Percentiles rank a stretch among this genome's conserved stretches.
Conservation (phyloP, 805 yeast species). For the Teunomyces tritomae region DNA sequence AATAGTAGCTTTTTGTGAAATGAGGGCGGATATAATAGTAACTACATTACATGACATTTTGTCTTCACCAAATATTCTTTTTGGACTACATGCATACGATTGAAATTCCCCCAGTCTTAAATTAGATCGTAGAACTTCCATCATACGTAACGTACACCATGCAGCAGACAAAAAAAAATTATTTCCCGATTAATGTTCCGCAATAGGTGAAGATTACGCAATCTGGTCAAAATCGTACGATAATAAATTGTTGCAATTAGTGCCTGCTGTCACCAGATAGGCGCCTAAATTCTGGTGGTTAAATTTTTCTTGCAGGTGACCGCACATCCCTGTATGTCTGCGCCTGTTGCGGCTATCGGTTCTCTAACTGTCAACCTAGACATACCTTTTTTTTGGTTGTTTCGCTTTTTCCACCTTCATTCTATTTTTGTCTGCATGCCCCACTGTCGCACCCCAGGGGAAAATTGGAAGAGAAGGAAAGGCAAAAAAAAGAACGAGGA, state of each 20-base stretch:
- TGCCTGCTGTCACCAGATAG: background rate
- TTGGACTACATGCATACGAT: background rate
- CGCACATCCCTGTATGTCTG: background rate
- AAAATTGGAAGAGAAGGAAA: no score
- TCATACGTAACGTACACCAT: background rate
- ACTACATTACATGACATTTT: background rate
- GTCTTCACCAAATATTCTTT: background rate
- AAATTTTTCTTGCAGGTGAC: background rate
- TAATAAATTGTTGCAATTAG: background rate
- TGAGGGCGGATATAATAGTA: background rate
- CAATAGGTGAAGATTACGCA: background rate
- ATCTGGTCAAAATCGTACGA: background rate
- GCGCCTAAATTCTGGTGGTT: background rate
- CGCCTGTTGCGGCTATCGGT: background rate
- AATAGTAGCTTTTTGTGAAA: background rate
- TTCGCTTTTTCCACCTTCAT: background rate
- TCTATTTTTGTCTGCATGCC: no score
- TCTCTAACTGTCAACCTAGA: background rate
- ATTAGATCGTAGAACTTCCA: background rate
- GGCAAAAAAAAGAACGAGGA: no score
- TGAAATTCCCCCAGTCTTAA: background rate
- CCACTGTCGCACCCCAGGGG: no score
- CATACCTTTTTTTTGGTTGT: background rate
- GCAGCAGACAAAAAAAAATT: background rate
- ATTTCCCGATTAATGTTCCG: background rate